Percentiles rank a stretch among this genome's conserved stretches.
phyloP scores from a whole-genome alignment of 208 protist genomes.

The Porcisia hertigi region DNA sequence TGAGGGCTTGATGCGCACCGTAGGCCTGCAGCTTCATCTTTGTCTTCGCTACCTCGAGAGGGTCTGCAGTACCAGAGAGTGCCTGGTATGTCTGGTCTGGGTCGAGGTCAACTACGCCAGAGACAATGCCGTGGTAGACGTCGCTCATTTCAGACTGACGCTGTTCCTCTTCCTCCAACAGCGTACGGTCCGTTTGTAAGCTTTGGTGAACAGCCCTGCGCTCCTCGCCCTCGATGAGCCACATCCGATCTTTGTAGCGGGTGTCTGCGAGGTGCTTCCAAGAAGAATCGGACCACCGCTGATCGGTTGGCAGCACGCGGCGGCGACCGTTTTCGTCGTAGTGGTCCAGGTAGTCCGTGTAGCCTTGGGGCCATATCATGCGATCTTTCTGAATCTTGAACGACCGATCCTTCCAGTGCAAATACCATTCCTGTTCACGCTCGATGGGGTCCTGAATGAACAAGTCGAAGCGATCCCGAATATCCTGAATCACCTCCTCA shows the following conservation, averaged over 20 bases:
- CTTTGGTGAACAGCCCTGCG: constrained; percentile 84
- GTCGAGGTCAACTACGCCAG: constrained; percentile 82
- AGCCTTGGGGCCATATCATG: constrained; percentile 92
- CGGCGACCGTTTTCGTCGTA: constrained; percentile 87
- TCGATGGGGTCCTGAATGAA: constrained; percentile 91
- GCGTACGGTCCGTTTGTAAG: constrained; percentile 50
- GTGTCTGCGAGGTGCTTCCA: constrained; percentile 91
- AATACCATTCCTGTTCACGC: constrained; percentile 89
- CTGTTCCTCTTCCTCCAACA: constrained; percentile 78
- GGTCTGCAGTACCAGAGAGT: constrained; percentile 81
- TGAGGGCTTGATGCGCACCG: constrained; percentile 63
- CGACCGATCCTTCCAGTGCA: constrained; percentile 88
- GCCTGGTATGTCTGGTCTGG: constrained; percentile 87
- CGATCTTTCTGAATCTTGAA: constrained; percentile 91
- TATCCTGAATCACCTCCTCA: constrained; percentile 89
- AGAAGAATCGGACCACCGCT: constrained; percentile 89
- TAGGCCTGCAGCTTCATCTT: constrained; percentile 89
- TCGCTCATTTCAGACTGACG: constrained; percentile 85
- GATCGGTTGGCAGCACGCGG: constrained; percentile 80
- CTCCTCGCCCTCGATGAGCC: constrained; percentile 89
- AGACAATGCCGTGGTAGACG: constrained; percentile 74
- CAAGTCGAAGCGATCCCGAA: constrained; percentile 88
- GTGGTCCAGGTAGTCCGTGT: constrained; percentile 91
- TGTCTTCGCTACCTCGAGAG: constrained; percentile 81
- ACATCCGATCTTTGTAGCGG: constrained; percentile 88